Evolutionary conservation across 208 protist genomes (phyloP), one percentile per base, ranked within the genome.

Genomic region (Trypanosoma mega): DNA sequence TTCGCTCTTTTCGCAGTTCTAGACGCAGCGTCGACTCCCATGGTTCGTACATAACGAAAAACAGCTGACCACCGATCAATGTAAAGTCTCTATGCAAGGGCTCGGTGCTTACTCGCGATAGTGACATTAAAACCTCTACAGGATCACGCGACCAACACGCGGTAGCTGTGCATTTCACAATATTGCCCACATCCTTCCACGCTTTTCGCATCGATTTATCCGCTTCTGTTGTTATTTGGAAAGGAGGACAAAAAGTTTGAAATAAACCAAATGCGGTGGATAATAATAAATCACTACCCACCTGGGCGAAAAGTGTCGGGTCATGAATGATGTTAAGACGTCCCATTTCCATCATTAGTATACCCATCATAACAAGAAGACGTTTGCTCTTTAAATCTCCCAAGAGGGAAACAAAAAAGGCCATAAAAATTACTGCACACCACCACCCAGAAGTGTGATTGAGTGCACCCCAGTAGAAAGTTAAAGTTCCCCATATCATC

Each of bases 371-470:
- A 65, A 92, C 81, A 20, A 82, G 58, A 7, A 80, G 30, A 0
- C 80, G 78, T 51, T 80, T 83, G 7, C 75, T 43, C 0, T 50
- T 68, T 23, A 86, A 2, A 18, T 92, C 76, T n/a, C 85, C 85
- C 20, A 83, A 65, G 27, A 88, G 55, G 26, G 45, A 63, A 20
- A 74, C 20, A 26, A 43, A 2, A 51, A 84, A 81, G 20, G 30
- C 24, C 16, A 24, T 50, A 31, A 79, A 78, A 31, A 92, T 74
- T 8, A 83, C 37, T 9, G 62, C 68, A 39, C 66, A 92, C 85
- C 85, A 92, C 81, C 85, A 92, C n/a, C n/a, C n/a, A n/a, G n/a
- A n/a, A n/a, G n/a, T n/a, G n/a, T 77, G 49, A 39, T 83, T 50
- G 3, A 67, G 50, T 14, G 64, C 51, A 7, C 72, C 69, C 5